Percentiles rank a stretch among this genome's conserved stretches.
These are phyloP conservation scores for Naganishia onofrii DNA, from an alignment of 768 basidiomycete genomes.

Conservation along the genomic window DNA sequence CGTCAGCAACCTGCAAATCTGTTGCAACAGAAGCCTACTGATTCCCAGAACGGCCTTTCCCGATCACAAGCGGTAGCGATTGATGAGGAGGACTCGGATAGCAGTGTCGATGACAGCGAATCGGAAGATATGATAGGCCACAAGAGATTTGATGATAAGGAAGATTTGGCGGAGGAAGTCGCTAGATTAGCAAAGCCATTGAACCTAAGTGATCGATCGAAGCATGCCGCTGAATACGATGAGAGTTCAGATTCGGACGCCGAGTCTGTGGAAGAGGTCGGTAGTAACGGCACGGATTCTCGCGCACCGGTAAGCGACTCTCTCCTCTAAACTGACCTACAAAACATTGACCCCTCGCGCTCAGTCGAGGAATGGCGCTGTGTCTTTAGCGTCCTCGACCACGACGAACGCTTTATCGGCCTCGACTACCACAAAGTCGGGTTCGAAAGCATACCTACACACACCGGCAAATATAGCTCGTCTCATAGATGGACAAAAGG, in stretches of 20 bases:
- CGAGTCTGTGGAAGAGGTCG: constrained; percentile 3
- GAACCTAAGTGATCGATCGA: background rate
- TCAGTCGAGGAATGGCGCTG: background rate
- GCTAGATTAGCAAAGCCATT: constrained; percentile 12
- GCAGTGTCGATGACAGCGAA: background rate
- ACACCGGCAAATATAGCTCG: constrained; percentile 24
- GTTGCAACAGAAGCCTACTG: background rate
- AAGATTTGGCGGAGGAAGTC: constrained; percentile 17
- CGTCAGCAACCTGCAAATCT: background rate
- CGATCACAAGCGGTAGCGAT: constrained; percentile 19
- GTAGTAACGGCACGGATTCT: background rate
- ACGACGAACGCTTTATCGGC: background rate
- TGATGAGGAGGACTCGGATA: constrained; percentile 20
- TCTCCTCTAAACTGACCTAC: background rate
- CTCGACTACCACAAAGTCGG: constrained; percentile 3
- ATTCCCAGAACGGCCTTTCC: constrained; percentile 18
- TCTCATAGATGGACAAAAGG: constrained; percentile 29
- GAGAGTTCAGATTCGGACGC: constrained; percentile 3
- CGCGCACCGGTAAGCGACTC: constrained; percentile 6
- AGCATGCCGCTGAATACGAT: background rate
- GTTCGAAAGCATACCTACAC: constrained; percentile 3
- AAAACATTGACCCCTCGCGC: background rate
- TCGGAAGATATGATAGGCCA: constrained; percentile 7
- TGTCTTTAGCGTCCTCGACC: constrained; percentile 11
- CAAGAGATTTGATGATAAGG: constrained; percentile 14